Evolutionary conservation across 495 filamentous ascomycete genomes (phyloP), one percentile per base, ranked within the genome.

Genomic region (Coniosporium apollinis): DNA sequence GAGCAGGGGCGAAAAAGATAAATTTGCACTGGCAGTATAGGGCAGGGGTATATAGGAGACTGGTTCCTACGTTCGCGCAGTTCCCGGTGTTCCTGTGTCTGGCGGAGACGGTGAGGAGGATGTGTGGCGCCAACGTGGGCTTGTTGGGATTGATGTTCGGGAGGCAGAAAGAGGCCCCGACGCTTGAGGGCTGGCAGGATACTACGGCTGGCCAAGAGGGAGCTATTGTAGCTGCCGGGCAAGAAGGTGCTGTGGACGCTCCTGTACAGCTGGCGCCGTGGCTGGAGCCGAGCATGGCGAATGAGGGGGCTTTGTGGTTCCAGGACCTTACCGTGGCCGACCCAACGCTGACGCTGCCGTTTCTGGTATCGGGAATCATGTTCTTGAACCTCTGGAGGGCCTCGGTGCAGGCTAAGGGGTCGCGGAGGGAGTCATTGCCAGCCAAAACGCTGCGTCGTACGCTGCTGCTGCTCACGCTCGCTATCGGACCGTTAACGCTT

Each of bases 231-330:
- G 6, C 7, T 6, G 7, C n/a, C n/a, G 14, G 6, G 14, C 7
- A 6, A 16, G 6, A 32, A 7, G 29, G 29, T 7, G 7, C 29
- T 7, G 14, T 16, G 7, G 6, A 6, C 10, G 14, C 7, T 7
- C 3, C 31, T 33, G 31, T 19, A 33, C 31, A 33, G n/a, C n/a
- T n/a, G n/a, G n/a, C 49, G 11, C 34, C 20, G 1, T 48, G 39
- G 30, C 40, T 69, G 30, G 71, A 82, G 44, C 66, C 68, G 1
- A 58, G 64, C 16, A 48, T 87, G 4, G 64, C 66, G 0, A 58
- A 55, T 1, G 86, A 82, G 42, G 86, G 86, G 8, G 69, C 69
- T 3, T 61, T 83, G 5, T 96, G 84, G 83, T 86, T 89, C 50
- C 64, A 69, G 3, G 68, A 93, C 54, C 69, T 96, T 4, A 61